Evolutionary conservation across 257 asterid genomes (phyloP), one percentile per base, ranked within the genome.

Genomic region (Osmanthus fragrans): DNA sequence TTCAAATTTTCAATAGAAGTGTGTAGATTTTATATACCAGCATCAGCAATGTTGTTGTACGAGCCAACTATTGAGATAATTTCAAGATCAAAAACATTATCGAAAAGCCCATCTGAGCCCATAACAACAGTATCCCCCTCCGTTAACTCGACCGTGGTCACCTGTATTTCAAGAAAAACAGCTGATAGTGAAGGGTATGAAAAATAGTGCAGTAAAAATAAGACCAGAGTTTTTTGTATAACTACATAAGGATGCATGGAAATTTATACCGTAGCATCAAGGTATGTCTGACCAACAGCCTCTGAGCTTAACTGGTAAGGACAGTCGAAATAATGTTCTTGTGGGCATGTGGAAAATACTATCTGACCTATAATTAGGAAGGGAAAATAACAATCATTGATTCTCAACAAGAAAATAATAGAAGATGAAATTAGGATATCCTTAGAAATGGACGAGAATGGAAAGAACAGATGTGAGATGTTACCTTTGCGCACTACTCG

Each of bases 281-380:
- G 90, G 84, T 90, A 92, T 16, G 96, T 90, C 86, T 94, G 98
- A 64, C 95, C 85, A 77, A 87, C 82, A 64, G 92, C 81, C 89
- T 94, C 97, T 18, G 98, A 94, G 83, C 97, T 92, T 85, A 94
- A 72, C 87, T 92, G 98, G 82, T 88, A 92, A 1, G 98, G 98
- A 74, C 98, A 94, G 86, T 94, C 97, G 74, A 94, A 94, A 73
- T 92, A 92, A 85, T 92, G 98, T 75, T 94, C 98, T 80, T 90
- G 97, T 9, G 97, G 96, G 69, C 90, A 90, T 3, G 98, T 89
- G 42, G 96, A 88, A 81, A 80, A 92, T 34, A 85, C 84, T 64
- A 92, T 63, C 84, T 87, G 97, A 75, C 95, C 98, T 94, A 71
- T 73, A 42, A 19, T 72, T 36, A 66, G 75, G 23, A 58, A 36